Conservation (phyloP, 176 grass and related monocot genomes). For the Coix lacrymajobi region DNA sequence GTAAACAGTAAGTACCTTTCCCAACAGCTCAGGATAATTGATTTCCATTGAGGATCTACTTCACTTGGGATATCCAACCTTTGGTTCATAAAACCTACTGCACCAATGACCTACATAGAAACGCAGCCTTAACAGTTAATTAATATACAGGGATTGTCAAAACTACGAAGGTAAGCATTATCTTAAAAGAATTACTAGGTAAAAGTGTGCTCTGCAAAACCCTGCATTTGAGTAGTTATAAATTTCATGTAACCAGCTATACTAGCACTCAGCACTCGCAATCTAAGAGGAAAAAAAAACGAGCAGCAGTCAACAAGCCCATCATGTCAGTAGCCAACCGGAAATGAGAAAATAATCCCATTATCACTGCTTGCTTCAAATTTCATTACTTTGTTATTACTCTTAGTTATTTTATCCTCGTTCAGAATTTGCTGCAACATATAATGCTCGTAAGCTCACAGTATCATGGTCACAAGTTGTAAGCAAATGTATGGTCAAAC, state of each 20-base stretch:
- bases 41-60: conserved; percentile 76
- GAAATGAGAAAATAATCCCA: background rate
- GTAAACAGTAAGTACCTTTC: conserved; percentile 45
- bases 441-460: conserved; percentile 7
- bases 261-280: background rate
- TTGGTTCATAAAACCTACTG: conserved; percentile 95
- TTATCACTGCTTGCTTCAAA: background rate
- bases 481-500: background rate
- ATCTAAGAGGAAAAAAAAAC: background rate
- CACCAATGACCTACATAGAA: conserved; percentile 70
- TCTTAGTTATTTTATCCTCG: background rate
- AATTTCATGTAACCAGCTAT: background rate
- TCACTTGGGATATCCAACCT: conserved; percentile 78
- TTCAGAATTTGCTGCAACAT: background rate
- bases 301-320: background rate
- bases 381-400: background rate
- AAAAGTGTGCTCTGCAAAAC: background rate
- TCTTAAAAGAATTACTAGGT: background rate
- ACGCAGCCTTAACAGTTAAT: conserved; percentile 2
- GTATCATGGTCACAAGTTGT: background rate
- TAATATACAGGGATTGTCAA: background rate
- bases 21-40: conserved; percentile 89
- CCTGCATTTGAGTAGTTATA: background rate
- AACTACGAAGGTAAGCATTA: background rate
- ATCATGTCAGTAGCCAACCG: background rate